These are phyloP conservation scores for Reutealis trisperma DNA, from an alignment of 345 rosid genomes.

Conservation along the genomic window DNA sequence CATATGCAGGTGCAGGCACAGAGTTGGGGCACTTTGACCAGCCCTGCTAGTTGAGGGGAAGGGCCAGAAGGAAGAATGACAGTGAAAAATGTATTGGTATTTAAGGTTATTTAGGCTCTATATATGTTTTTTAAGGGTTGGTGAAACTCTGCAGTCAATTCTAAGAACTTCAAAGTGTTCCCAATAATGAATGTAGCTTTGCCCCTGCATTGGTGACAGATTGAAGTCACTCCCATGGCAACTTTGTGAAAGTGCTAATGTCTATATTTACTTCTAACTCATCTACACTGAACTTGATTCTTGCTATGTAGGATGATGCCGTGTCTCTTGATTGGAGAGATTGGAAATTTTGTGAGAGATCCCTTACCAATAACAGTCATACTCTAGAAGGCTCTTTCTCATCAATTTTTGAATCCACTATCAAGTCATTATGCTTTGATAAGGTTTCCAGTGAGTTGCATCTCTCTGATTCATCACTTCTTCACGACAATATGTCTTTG, in stretches of 20 bases:
- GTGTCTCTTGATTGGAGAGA: slow-evolving; percentile 69
- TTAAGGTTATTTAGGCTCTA: background rate
- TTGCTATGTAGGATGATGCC: slow-evolving; percentile 45
- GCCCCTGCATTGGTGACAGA: background rate
- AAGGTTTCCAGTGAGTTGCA: slow-evolving; percentile 29
- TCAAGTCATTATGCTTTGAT: slow-evolving; percentile 43
- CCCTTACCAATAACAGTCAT: slow-evolving; percentile 18
- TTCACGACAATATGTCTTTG: slow-evolving; percentile 28
- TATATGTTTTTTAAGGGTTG: background rate
- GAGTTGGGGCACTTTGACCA: background rate
- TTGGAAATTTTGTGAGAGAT: slow-evolving; percentile 58
- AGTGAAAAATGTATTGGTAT: background rate
- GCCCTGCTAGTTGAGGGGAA: background rate
- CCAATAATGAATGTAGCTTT: background rate
- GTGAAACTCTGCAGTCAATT: background rate
- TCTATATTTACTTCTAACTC: slow-evolving; percentile 7
- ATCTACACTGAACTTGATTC: slow-evolving; percentile 5
- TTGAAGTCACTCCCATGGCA: background rate
- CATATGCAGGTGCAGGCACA: background rate
- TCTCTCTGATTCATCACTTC: slow-evolving; percentile 24
- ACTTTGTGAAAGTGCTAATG: background rate
- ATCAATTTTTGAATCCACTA: slow-evolving; percentile 34
- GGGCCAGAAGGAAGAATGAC: background rate
- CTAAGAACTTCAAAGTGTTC: background rate
- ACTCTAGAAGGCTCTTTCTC: slow-evolving; percentile 24